Base-by-base conservation (phyloP, 2,329 filamentous ascomycete genomes). In the Colletotrichum coccodes region DNA sequence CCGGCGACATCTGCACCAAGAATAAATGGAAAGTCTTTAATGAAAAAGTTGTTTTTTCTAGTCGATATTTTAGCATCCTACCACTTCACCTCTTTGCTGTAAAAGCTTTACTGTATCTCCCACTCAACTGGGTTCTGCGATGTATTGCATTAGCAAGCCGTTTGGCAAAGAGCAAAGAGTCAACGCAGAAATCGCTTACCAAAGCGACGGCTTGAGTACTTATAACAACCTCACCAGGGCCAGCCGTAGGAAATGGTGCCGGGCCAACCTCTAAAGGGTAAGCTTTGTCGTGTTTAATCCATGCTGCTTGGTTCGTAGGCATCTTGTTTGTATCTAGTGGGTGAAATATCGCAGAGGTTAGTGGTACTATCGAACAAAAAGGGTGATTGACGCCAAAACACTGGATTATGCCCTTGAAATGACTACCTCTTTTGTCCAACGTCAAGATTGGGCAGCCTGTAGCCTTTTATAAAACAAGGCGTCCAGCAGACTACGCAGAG, bases 1-100 rank as follows among this genome's bases (percentile, higher is more conserved):
- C 76, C 76, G 4, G 73, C 73, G 0, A 73, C 64, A 54, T 77
- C 76, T 12, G 49, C 30, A 0, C 68, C 67, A 4, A 73, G 21
- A 3, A 71, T 68, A 6, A 46, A 46, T 36, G 68, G 62, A 23
- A 64, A 72, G 3, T 60, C 66, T 34, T 40, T 30, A 0, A 56
- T 49, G 9, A 66, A 36, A 3, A 65, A 8, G 0, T 38, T 56
- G 3, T 46, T 18, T 6, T 64, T 42, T 26, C 61, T 64, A 2
- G 23, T n/a, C 21, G 2, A 16, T 26, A 7, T 50, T 3, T 5
- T n/a, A n/a, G 0, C 2, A 2, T 11, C 6, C n/a, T n/a, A n/a
- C n/a, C n/a, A n/a, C n/a, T n/a, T n/a, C n/a, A n/a, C n/a, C n/a
- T n/a, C n/a, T n/a, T n/a, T n/a, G n/a, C n/a, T n/a, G n/a, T n/a